Evolutionary conservation across 495 filamentous ascomycete genomes (phyloP).

Genomic region (Podospora appendiculata): DNA sequence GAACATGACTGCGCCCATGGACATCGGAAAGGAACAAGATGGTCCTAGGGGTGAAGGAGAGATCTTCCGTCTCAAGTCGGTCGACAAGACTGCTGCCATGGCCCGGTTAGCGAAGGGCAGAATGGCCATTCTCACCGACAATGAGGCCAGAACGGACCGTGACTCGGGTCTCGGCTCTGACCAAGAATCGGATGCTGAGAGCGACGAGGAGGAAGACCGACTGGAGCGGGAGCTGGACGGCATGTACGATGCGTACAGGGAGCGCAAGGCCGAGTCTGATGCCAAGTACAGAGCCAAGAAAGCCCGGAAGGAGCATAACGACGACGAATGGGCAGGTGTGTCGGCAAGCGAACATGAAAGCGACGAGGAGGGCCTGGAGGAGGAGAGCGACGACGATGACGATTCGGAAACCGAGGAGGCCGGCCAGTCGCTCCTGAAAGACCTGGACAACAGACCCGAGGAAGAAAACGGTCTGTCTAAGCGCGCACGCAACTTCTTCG

Average conservation of each 20-base stretch:
- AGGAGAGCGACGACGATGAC: slow-evolving; percentile 48
- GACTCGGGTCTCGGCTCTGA: slow-evolving; percentile 50
- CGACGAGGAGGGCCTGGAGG: slow-evolving; percentile 40
- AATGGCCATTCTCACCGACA: slow-evolving; percentile 54
- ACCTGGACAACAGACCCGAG: slow-evolving; percentile 40
- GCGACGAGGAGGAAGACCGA: slow-evolving; percentile 71
- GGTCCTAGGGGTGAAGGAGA: slow-evolving; percentile 66
- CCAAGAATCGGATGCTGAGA: slow-evolving; percentile 50
- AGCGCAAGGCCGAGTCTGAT: slow-evolving; percentile 67
- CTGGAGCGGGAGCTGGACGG: slow-evolving; percentile 78
- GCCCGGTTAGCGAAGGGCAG: slow-evolving; percentile 68
- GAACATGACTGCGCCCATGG: slow-evolving; percentile 91
- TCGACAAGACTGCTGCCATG: slow-evolving; percentile 65
- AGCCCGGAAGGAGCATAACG: slow-evolving; percentile 70
- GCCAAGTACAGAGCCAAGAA: slow-evolving; percentile 87
- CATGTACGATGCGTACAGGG: slow-evolving; percentile 80
- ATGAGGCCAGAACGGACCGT: slow-evolving; percentile 48
- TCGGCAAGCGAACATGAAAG: slow-evolving; percentile 58
- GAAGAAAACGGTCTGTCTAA: slow-evolving; percentile 59
- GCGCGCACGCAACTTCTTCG: slow-evolving; percentile 81
- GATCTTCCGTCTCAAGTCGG: slow-evolving; percentile 74
- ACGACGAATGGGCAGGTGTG: slow-evolving; percentile 88
- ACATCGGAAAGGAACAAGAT: slow-evolving; percentile 90
- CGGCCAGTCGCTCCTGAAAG: slow-evolving; percentile 38
- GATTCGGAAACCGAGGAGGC: slow-evolving; percentile 34